These are phyloP conservation scores for Nakazawaea populi DNA, from an alignment of 805 yeast species.

Conservation along the genomic window DNA sequence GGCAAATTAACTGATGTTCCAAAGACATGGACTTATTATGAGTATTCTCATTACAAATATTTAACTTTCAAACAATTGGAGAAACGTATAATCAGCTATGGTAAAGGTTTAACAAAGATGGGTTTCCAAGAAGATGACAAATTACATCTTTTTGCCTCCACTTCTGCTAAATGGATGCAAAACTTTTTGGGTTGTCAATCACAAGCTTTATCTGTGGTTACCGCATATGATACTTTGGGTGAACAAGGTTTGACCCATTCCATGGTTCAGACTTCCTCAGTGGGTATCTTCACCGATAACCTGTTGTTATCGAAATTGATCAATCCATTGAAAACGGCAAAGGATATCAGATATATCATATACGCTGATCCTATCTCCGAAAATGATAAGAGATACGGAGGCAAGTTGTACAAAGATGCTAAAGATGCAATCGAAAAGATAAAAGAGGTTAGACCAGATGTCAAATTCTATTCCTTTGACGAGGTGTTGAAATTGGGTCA, in stretches of 20 bases:
- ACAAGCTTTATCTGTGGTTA: slow-evolving; percentile 81
- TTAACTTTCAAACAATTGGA: slow-evolving; percentile 55
- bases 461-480: slow-evolving; percentile 56
- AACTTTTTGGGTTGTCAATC: slow-evolving; percentile 72
- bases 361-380: slow-evolving; percentile 58
- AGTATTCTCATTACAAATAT: slow-evolving; percentile 66
- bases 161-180: slow-evolving; percentile 90
- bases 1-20: slow-evolving; percentile 69
- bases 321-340: slow-evolving; percentile 64
- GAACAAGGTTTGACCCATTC: slow-evolving; percentile 86
- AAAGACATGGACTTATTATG: slow-evolving; percentile 86
- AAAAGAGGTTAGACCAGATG: slow-evolving; percentile 66
- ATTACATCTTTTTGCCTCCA: slow-evolving; percentile 81
- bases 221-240: slow-evolving; percentile 95
- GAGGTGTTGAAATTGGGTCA: slow-evolving; percentile 66
- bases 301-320: slow-evolving; percentile 59
- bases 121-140: slow-evolving; percentile 62
- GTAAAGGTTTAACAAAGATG: slow-evolving; percentile 68
- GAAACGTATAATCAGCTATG: slow-evolving; percentile 43
- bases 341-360: slow-evolving; percentile 59
- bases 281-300: slow-evolving; percentile 81
- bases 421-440: slow-evolving; percentile 52
- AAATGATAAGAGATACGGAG: slow-evolving; percentile 57
- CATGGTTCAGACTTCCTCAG: slow-evolving; percentile 72
- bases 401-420: slow-evolving; percentile 56